phyloP scores from a whole-genome alignment of 495 filamentous ascomycete genomes.

The Entonaema liquescens region DNA sequence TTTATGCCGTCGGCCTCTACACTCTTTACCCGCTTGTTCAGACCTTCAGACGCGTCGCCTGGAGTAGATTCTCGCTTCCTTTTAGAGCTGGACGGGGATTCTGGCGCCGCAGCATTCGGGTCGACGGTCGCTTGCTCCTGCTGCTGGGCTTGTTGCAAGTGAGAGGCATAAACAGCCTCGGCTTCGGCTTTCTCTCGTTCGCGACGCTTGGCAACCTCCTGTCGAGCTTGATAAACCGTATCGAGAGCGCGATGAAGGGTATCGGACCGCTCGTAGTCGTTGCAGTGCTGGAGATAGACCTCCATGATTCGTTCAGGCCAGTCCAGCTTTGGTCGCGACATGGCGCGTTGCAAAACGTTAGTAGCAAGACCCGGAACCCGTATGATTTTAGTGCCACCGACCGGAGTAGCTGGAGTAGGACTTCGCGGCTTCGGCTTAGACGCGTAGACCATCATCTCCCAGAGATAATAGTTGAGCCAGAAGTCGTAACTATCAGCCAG shows the following conservation, averaged over 20 bases:
- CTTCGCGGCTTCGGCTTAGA: slow-evolving; percentile 53
- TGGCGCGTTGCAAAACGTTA: slow-evolving; percentile 74
- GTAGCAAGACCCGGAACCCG: slow-evolving; percentile 71
- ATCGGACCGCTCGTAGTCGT: slow-evolving; percentile 81
- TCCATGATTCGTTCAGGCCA: slow-evolving; percentile 92
- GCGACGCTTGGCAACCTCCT: slow-evolving; percentile 68
- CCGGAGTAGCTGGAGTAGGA: slow-evolving; percentile 52
- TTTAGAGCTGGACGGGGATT: slow-evolving; percentile 60
- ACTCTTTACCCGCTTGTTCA: slow-evolving; percentile 67
- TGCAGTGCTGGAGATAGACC: slow-evolving; percentile 82
- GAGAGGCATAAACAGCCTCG: slow-evolving; percentile 55
- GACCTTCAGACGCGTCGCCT: slow-evolving; percentile 54
- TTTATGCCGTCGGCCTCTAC: slow-evolving; percentile 52
- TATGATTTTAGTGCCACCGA: slow-evolving; percentile 41
- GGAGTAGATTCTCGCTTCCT: slow-evolving; percentile 69
- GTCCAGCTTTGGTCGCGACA: slow-evolving; percentile 76
- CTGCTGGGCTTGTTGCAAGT: slow-evolving; percentile 49
- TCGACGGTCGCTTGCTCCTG: slow-evolving; percentile 48
- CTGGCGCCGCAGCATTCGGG: slow-evolving; percentile 29
- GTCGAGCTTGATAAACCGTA: slow-evolving; percentile 70
- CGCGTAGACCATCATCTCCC: slow-evolving; percentile 76
- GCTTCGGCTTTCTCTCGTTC: slow-evolving; percentile 70
- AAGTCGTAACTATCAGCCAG: slow-evolving; percentile 85
- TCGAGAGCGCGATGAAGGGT: slow-evolving; percentile 75
- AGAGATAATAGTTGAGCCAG: slow-evolving; percentile 89